These are phyloP conservation scores for Coleophoma eucalyptorum DNA, from an alignment of 2,329 filamentous ascomycete species.

Conservation along the genomic window DNA sequence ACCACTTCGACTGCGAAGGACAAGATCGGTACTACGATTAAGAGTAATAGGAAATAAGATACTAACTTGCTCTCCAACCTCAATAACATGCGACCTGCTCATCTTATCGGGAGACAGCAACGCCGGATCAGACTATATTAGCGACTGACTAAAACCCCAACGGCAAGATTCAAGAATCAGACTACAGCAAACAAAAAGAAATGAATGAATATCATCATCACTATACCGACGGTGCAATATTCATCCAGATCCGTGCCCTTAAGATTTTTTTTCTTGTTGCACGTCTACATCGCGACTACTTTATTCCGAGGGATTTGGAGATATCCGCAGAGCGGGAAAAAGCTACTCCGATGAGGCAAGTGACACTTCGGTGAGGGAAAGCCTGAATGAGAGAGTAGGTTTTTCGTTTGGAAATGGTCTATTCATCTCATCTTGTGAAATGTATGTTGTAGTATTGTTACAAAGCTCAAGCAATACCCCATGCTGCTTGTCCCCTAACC, in stretches of 20 bases:
- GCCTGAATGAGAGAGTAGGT: not conserved
- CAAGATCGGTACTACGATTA: too few relatives aligned
- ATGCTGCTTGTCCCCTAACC: too few relatives aligned
- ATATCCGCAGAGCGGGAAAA: not conserved
- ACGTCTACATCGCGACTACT: not conserved
- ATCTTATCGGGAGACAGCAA: too few relatives aligned
- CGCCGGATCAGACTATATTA: too few relatives aligned
- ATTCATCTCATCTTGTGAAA: slow-evolving; percentile 1
- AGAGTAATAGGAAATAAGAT: too few relatives aligned
- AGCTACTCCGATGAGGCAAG: not conserved
- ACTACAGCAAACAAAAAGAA: too few relatives aligned
- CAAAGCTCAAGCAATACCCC: slow-evolving; percentile 14
- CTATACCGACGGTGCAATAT: not conserved
- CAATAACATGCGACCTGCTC: too few relatives aligned
- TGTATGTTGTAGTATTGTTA: slow-evolving; percentile 22
- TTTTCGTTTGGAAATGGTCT: slow-evolving; percentile 1
- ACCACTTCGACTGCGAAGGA: too few relatives aligned
- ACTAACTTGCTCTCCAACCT: too few relatives aligned
- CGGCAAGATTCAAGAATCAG: too few relatives aligned
- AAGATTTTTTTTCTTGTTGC: not conserved
- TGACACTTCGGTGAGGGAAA: not conserved
- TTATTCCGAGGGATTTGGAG: not conserved
- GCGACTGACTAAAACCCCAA: too few relatives aligned
- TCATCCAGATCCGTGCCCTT: not conserved
- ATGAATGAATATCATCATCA: too few relatives aligned